Evolutionary conservation across 1,284 basidiomycete genomes (phyloP), one percentile per base, ranked within the genome.

Genomic region (Sanguinoderma infundibulare): DNA sequence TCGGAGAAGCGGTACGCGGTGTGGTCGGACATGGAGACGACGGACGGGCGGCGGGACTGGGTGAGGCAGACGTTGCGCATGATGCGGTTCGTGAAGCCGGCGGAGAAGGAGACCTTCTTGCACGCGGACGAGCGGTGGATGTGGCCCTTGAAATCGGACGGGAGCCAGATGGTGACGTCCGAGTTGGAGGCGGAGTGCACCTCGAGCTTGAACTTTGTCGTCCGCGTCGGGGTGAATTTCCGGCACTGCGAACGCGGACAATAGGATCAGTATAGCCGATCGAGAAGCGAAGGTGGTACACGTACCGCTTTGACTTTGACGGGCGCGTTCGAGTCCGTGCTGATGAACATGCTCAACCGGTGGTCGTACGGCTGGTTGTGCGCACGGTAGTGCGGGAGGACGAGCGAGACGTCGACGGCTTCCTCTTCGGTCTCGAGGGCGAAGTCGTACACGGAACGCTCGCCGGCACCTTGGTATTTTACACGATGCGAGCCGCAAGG

Each of bases 371-470:
- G 90, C 67, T 92, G 89, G 65, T 85, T 78, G 40, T 84, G 82
- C 20, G 90, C 89, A 44, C 90, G 88, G 69, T 90, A 91, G 69
- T 92, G 90, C 2, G 90, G 90, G 57, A 92, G 79, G 30, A 84
- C 81, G 54, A 92, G 82, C 24, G 86, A 84, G 59, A 89, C 71
- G 69, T 92, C 87, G 63, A 91, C 77, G 14, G 85, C 74, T 44
- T 77, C 73, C 61, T 78, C 74, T 26, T 78, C 77, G 8, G 79
- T 79, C 65, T 88, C 84, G 59, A 87, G 74, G 57, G 82, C 74
- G 68, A 85, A 89, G 70, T 92, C 90, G 83, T 87, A 89, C 61
- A 58, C 44, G 5, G 67, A 68, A 42, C 67, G 67, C 36, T 65
- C 56, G 17, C 73, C 71, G 10, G 73, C 71, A 28, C 74, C 74